Percentiles rank a stretch among this genome's conserved stretches.
phyloP scores from a whole-genome alignment of 345 rosid genomes.

The Populus deltoides region DNA sequence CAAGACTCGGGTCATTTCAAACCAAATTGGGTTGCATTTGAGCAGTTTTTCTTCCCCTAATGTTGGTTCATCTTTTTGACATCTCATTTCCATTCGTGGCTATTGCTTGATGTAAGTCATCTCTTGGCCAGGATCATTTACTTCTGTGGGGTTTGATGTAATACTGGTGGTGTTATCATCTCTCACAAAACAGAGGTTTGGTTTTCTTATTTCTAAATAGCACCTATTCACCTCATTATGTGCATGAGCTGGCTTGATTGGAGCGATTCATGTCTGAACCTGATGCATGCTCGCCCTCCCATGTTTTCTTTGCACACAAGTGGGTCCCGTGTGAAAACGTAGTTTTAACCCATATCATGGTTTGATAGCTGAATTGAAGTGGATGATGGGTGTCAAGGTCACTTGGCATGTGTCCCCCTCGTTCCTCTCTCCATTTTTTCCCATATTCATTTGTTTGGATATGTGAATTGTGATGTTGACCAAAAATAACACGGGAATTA shows the following conservation, averaged over 20 bases:
- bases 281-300: neutral
- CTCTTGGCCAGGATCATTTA: neutral
- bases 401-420: neutral
- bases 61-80: slow-evolving; percentile 7
- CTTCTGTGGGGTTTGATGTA: neutral
- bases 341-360: neutral
- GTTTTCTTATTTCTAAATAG: neutral
- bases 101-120: slow-evolving; percentile 12
- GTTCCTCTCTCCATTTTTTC: neutral
- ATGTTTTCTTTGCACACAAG: neutral
- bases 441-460: neutral
- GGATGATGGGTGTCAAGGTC: neutral
- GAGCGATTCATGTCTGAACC: neutral
- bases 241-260: neutral
- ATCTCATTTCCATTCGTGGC: slow-evolving; percentile 2
- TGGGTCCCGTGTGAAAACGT: neutral
- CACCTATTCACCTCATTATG: neutral
- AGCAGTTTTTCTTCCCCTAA: slow-evolving; percentile 14
- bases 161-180: neutral
- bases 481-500: neutral
- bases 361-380: neutral
- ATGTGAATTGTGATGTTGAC: neutral
- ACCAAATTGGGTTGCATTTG: slow-evolving; percentile 13
- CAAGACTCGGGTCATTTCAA: slow-evolving; percentile 25
- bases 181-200: neutral